phyloP scores from a whole-genome alignment of 345 rosid genomes.

The Psidium friedrichsthalianum region DNA sequence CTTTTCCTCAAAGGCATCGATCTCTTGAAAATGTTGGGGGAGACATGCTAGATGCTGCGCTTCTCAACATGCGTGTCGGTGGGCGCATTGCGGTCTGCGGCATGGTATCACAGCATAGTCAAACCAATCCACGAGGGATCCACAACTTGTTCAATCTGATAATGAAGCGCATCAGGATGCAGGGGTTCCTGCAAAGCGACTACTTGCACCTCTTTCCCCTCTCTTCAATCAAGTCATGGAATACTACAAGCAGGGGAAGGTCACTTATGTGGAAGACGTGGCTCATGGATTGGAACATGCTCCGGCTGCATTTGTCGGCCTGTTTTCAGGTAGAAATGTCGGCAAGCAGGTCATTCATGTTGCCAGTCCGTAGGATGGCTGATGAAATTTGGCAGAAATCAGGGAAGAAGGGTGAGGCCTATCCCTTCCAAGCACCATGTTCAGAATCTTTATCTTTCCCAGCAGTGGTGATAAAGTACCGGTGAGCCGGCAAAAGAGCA shows the following conservation, averaged over 20 bases:
- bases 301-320: background rate
- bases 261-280: background rate
- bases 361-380: background rate
- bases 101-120: slow-evolving; percentile 1
- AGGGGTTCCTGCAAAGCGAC: slow-evolving; percentile 2
- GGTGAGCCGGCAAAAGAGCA: background rate
- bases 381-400: background rate
- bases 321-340: background rate
- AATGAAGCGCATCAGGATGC: background rate
- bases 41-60: slow-evolving; percentile 1
- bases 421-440: background rate
- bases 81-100: slow-evolving; percentile 2
- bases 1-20: slow-evolving; percentile 11
- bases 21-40: slow-evolving; percentile 10
- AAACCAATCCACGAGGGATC: background rate
- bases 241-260: background rate
- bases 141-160: background rate
- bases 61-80: background rate
- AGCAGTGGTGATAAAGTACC: background rate
- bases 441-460: background rate
- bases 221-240: background rate
- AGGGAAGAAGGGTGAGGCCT: background rate
- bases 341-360: background rate
- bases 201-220: background rate
- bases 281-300: background rate